A percentile compares a stretch with the other conserved stretches of the same genome.
These are phyloP conservation scores for Saururus chinensis DNA, from an alignment of 164 flowering plant species.

Conservation along the genomic window DNA sequence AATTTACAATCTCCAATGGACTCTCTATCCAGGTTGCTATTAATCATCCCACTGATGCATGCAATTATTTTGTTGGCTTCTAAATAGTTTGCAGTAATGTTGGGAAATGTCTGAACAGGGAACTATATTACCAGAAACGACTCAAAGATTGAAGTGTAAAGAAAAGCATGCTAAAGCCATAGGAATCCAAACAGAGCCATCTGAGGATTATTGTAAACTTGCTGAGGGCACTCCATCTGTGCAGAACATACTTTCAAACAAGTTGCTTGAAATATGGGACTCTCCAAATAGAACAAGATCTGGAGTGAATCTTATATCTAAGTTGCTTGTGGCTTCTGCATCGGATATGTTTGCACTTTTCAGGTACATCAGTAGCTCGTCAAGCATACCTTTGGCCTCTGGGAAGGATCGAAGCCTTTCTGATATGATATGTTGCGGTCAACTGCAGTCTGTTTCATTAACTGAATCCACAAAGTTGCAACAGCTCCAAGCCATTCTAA, in stretches of 20 bases:
- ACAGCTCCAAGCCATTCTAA: conserved; percentile 33
- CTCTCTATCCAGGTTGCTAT: conserved; percentile 9
- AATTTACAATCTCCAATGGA: conserved; percentile 18
- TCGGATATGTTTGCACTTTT: conserved; percentile 54
- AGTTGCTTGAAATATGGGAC: conserved; percentile 48
- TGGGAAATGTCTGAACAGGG: conserved; percentile 4
- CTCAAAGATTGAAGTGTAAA: conserved; percentile 7
- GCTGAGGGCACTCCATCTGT: conserved; percentile 11
- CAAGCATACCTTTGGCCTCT: conserved; percentile 18
- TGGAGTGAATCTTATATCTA: conserved; percentile 40
- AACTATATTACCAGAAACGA: conserved; percentile 8
- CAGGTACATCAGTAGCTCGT: conserved; percentile 28
- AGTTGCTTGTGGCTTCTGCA: conserved; percentile 49
- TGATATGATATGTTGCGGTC: conserved; percentile 12
- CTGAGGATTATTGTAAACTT: conserved; percentile 11
- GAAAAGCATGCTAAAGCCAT: conserved; percentile 26
- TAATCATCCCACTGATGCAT: neutral
- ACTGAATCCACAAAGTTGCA: conserved; percentile 54
- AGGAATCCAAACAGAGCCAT: conserved; percentile 68
- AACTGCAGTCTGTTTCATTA: conserved; percentile 16
- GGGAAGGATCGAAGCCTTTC: conserved; percentile 15
- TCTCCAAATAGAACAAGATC: conserved; percentile 19
- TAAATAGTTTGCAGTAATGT: neutral
- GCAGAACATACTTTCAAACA: conserved; percentile 19
- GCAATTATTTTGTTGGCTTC: neutral